Base-by-base conservation (phyloP, 176 grass and related monocot species). In the Aegilops tauschii region DNA sequence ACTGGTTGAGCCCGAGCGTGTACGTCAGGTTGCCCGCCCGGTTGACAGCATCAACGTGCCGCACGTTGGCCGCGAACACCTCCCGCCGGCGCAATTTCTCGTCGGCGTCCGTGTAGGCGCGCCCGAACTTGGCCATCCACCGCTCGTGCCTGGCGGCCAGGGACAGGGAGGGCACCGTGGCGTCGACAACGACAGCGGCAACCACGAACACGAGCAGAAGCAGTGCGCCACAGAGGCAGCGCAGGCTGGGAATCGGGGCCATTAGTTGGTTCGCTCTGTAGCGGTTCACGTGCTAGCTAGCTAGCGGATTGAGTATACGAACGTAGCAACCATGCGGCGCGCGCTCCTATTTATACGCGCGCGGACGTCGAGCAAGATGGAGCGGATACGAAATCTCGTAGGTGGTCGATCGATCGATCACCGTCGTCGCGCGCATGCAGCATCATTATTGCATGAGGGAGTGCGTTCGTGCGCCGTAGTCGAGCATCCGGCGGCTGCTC, bases 121-220 rank as follows among this genome's bases (percentile, higher is more conserved):
- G 90, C 13, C 87, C 90, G 65, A 86, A 66, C 72, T 65, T 36
- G 36, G 45, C 74, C 90, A 92, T 92, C 87, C 87, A 92, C 70
- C 65, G 75, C 74, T 92, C 73, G 64, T 92, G 83, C 64, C 83
- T 61, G 8, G n/a, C 56, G 37, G 61, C 62, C 35, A 63, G 50
- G 50, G 50, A 1, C 50, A 18, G 50, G 50, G 16, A 54, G 50
- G 16, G 50, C 50, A 5, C 50, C 50, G 16, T 54, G 37, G 61
- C 36, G 32, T 65, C 84, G 31, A 58, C 73, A 10, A 45, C 31
- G 70, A 67, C 31, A 21, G 75, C 28, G 42, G 37, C 25, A 12
- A 27, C 37, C 62, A 49, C 79, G 37, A 76, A 14, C 27, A n/a
- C 30, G 13, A 54, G 50, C 20, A 52, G 25, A 44, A 87, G 32